phyloP scores from a whole-genome alignment of 108 stramenopile genomes.

The Stephanodiscus triporus region DNA sequence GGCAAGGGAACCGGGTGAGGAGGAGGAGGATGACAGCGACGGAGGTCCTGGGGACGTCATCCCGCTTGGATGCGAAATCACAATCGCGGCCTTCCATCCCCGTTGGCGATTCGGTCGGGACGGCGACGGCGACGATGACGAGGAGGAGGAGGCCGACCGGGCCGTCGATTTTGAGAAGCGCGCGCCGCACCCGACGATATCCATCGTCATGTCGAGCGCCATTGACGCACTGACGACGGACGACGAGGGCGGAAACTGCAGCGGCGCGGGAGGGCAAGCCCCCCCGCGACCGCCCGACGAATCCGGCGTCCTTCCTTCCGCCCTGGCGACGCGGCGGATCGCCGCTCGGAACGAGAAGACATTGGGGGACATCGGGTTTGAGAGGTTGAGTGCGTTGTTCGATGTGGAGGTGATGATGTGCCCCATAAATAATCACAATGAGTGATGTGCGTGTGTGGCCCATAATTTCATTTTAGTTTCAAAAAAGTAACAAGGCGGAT shows the following conservation, averaged over 20 bases:
- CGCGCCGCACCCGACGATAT: constrained; percentile 70
- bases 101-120: constrained; percentile 57
- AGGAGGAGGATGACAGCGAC: constrained; percentile 9
- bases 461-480: too few species aligned
- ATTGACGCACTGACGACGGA: constrained; percentile 43
- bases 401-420: too few species aligned
- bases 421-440: too few species aligned
- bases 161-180: constrained; percentile 66
- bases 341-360: constrained; percentile 60
- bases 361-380: constrained; percentile 37
- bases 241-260: not conserved
- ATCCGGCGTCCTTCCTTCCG: constrained; percentile 3
- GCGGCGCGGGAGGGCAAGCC: constrained; percentile 1
- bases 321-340: constrained; percentile 60
- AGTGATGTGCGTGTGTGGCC: too few species aligned
- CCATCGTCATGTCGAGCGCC: constrained; percentile 63
- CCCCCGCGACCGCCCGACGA: not conserved
- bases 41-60: not conserved
- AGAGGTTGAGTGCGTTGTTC: constrained; percentile 39
- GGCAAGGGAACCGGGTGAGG: constrained; percentile 23
- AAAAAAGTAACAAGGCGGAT: too few species aligned
- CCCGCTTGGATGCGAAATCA: constrained; percentile 54
- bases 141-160: constrained; percentile 7
- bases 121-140: constrained; percentile 17
- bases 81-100: constrained; percentile 81